Evolutionary conservation across 23 red algal genomes (phyloP).

Genomic region (Pyropia yezoensis): DNA sequence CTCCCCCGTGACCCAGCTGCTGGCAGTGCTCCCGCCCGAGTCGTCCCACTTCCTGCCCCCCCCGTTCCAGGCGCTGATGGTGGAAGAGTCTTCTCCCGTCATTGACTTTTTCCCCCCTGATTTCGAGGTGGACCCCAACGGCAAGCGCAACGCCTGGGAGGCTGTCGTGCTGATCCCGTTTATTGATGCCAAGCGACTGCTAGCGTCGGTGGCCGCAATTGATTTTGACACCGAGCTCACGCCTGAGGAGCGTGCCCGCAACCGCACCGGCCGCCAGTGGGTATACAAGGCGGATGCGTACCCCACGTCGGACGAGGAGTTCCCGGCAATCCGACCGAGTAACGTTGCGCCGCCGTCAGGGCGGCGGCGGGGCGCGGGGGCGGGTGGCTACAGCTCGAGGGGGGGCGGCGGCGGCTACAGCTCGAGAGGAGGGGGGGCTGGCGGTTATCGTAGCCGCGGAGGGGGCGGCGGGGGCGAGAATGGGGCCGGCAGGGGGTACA

Average conservation of each 20-base stretch:
- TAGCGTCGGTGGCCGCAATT: slow-evolving; percentile 51
- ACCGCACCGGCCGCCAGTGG: slow-evolving; percentile 30
- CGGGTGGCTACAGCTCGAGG: too few species aligned
- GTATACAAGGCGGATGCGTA: slow-evolving; percentile 48
- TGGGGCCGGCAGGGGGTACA: too few species aligned
- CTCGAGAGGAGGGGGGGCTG: too few species aligned
- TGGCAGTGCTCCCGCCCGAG: slow-evolving; percentile 85
- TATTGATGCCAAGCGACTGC: slow-evolving; percentile 80
- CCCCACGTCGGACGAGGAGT: slow-evolving; percentile 16
- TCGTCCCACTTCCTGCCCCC: slow-evolving; percentile 62
- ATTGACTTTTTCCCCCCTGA: slow-evolving; percentile 74
- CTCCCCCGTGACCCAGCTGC: slow-evolving; percentile 71
- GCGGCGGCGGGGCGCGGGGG: too few species aligned
- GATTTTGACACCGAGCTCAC: slow-evolving; percentile 48
- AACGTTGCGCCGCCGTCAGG: slow-evolving; percentile 6
- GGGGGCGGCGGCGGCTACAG: too few species aligned
- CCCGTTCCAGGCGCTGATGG: slow-evolving; percentile 69
- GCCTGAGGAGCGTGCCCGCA: slow-evolving; percentile 36
- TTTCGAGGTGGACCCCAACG: slow-evolving; percentile 81
- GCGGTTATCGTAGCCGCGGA: too few species aligned
- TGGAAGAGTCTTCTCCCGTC: slow-evolving; percentile 39
- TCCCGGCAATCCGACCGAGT: slow-evolving; percentile 35
- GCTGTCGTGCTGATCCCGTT: slow-evolving; percentile 91
- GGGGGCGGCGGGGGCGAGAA: too few species aligned
- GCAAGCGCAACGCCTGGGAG: slow-evolving; percentile 90